Evolutionary conservation across 495 filamentous ascomycete genomes (phyloP).

Genomic region (Annulohypoxylon stygium): DNA sequence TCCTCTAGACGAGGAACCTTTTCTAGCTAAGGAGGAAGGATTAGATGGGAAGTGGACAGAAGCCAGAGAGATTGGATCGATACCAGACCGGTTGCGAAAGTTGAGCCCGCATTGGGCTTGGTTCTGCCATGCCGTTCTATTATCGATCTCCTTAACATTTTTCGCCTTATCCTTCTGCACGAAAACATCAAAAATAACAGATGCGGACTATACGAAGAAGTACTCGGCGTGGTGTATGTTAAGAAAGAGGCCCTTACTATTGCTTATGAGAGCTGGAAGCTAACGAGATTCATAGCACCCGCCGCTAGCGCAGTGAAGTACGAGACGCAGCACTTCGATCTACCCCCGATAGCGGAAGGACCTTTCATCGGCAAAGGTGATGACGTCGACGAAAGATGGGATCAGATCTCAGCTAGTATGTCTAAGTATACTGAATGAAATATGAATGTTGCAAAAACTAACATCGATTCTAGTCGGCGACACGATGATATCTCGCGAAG

Average conservation of each 20-base stretch:
- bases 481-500: conserved; percentile 64
- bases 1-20: conserved; percentile 57
- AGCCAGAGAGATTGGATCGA: conserved; percentile 13
- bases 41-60: conserved; percentile 42
- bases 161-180: conserved; percentile 59
- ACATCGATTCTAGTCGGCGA: conserved; percentile 55
- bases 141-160: conserved; percentile 58
- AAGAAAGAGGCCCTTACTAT: too few relatives aligned
- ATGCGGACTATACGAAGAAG: conserved; percentile 40
- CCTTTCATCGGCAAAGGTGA: conserved; percentile 60
- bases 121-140: conserved; percentile 59
- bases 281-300: conserved; percentile 54
- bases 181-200: conserved; percentile 47
- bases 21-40: conserved; percentile 48
- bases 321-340: conserved; percentile 58
- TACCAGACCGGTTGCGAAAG: conserved; percentile 24
- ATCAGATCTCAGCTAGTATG: conserved; percentile 60
- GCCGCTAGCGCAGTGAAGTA: conserved; percentile 61
- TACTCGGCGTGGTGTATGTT: conserved; percentile 55
- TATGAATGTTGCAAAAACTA: neutral
- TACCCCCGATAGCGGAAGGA: conserved; percentile 55
- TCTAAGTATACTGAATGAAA: neutral
- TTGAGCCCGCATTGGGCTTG: conserved; percentile 57
- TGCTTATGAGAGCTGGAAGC: neutral
- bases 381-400: conserved; percentile 61